Conservation (phyloP, 1,139 yeast genomes). For the Debaryomycetaceae sp. region DNA sequence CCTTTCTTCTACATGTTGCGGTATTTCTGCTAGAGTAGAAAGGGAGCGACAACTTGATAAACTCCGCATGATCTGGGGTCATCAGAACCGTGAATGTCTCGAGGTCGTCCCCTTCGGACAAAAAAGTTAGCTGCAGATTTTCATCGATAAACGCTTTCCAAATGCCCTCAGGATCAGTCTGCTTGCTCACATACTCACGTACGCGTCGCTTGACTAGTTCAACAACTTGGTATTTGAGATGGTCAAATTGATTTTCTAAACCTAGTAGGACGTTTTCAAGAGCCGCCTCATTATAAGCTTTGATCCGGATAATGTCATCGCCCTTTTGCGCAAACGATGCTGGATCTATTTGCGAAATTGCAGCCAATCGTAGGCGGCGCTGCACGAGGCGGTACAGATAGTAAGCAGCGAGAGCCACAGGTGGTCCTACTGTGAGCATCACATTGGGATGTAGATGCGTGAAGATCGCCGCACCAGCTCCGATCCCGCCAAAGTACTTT, state of each 20-base stretch:
- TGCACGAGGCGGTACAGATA: constrained; percentile 11
- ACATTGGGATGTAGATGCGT: constrained; percentile 28
- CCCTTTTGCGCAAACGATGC: constrained; percentile 1
- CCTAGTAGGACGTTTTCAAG: constrained; percentile 22
- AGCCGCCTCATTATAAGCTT: constrained; percentile 24
- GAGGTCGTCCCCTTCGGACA: constrained; percentile 4
- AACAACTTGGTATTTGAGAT: constrained; percentile 19
- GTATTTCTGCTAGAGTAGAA: constrained; percentile 13
- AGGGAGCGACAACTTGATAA: constrained; percentile 26
- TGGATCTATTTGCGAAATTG: constrained; percentile 5
- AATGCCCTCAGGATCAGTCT: constrained; percentile 1
- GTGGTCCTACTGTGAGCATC: constrained; percentile 28
- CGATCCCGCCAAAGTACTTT: constrained; percentile 20
- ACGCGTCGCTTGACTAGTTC: constrained; percentile 17
- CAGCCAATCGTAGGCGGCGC: constrained; percentile 7
- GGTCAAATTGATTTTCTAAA: constrained; percentile 28
- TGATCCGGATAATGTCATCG: constrained; percentile 12
- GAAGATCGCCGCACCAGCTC: constrained; percentile 17
- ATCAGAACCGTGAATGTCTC: constrained; percentile 7
- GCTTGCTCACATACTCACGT: constrained; percentile 6
- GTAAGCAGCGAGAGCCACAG: constrained; percentile 18
- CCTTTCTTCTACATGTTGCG: constrained; percentile 15
- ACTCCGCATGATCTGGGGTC: constrained; percentile 5
- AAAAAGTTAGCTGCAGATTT: constrained; percentile 18
- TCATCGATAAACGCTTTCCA: constrained; percentile 13